These are phyloP conservation scores for Penicillium sp. DNA, from an alignment of 2,329 filamentous ascomycete species.

Conservation along the genomic window DNA sequence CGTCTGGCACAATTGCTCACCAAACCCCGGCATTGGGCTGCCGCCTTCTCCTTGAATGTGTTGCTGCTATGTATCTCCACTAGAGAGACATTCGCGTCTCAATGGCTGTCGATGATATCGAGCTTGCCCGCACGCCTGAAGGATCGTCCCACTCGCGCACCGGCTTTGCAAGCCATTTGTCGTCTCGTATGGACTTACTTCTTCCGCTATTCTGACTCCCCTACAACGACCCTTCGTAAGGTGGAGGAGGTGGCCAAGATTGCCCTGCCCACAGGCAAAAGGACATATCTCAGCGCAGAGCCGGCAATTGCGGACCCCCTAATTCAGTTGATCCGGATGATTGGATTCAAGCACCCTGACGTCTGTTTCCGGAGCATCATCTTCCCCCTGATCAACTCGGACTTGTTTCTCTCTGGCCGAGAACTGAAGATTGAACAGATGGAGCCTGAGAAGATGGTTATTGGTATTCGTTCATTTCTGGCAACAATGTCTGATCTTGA, in stretches of 20 bases:
- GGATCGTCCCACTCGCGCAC: slow-evolving; percentile 75
- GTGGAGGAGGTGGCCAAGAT: slow-evolving; percentile 87
- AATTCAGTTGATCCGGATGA: slow-evolving; percentile 90
- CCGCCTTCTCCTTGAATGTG: slow-evolving; percentile 84
- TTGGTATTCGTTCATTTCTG: slow-evolving; percentile 91
- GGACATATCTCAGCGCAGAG: slow-evolving; percentile 80
- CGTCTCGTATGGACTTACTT: slow-evolving; percentile 93
- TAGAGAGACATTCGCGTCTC: slow-evolving; percentile 76
- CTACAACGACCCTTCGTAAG: slow-evolving; percentile 71
- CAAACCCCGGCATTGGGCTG: slow-evolving; percentile 90
- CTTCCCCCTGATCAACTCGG: slow-evolving; percentile 93
- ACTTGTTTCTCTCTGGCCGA: slow-evolving; percentile 75
- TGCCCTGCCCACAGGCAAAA: slow-evolving; percentile 78
- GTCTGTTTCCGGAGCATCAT: slow-evolving; percentile 90
- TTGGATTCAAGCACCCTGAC: slow-evolving; percentile 91
- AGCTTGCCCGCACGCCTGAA: slow-evolving; percentile 80
- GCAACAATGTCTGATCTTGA: slow-evolving; percentile 93
- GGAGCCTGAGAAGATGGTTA: slow-evolving; percentile 95
- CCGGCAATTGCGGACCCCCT: slow-evolving; percentile 82
- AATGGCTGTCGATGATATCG: slow-evolving; percentile 83
- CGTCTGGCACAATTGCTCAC: slow-evolving; percentile 81
- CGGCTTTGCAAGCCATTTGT: slow-evolving; percentile 86
- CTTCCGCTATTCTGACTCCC: slow-evolving; percentile 76
- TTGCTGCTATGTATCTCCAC: slow-evolving; percentile 87
- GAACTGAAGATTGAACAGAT: slow-evolving; percentile 88